Percentiles rank a stretch among this genome's conserved stretches.
phyloP scores from a whole-genome alignment of 495 filamentous ascomycete species.

The Barbatosphaeria neglecta region DNA sequence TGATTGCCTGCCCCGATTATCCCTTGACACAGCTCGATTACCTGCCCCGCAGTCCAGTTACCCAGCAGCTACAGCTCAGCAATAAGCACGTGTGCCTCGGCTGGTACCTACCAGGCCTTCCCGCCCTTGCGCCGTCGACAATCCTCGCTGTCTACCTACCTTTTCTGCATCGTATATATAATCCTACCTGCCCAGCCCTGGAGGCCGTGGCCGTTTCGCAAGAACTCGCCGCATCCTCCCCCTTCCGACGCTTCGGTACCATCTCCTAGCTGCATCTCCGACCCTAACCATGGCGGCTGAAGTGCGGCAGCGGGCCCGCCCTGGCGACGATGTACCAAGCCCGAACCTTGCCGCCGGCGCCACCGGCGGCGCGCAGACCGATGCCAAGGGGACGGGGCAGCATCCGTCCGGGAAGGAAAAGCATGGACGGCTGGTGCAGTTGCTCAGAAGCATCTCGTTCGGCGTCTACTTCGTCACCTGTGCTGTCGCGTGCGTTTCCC shows the following conservation, averaged over 20 bases:
- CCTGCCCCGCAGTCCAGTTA: too few relatives aligned
- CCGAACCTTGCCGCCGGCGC: conserved; percentile 14
- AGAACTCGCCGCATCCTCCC: too few relatives aligned
- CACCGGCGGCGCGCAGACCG: conserved; percentile 15
- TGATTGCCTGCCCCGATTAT: too few relatives aligned
- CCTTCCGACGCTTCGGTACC: background rate
- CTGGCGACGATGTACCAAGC: background rate
- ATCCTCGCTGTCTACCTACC: too few relatives aligned
- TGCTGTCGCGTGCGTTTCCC: conserved; percentile 28
- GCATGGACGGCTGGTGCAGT: conserved; percentile 53
- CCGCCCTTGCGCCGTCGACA: too few relatives aligned
- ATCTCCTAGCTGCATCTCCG: background rate
- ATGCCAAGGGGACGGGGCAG: conserved; percentile 2
- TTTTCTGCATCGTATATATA: too few relatives aligned
- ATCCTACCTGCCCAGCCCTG: too few relatives aligned
- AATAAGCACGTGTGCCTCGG: too few relatives aligned
- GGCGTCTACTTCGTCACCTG: conserved; percentile 53
- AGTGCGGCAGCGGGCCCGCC: background rate
- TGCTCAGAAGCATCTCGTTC: conserved; percentile 52
- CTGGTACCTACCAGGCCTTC: too few relatives aligned
- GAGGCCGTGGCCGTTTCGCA: too few relatives aligned
- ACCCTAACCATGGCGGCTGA: background rate
- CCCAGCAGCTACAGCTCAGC: too few relatives aligned
- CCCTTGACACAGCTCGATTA: too few relatives aligned
- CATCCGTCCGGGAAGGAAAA: conserved; percentile 57